Percentiles rank a stretch among this genome's conserved stretches.
Conservation (phyloP, 352 stramenopile species). For the Phytophthora sp. region DNA sequence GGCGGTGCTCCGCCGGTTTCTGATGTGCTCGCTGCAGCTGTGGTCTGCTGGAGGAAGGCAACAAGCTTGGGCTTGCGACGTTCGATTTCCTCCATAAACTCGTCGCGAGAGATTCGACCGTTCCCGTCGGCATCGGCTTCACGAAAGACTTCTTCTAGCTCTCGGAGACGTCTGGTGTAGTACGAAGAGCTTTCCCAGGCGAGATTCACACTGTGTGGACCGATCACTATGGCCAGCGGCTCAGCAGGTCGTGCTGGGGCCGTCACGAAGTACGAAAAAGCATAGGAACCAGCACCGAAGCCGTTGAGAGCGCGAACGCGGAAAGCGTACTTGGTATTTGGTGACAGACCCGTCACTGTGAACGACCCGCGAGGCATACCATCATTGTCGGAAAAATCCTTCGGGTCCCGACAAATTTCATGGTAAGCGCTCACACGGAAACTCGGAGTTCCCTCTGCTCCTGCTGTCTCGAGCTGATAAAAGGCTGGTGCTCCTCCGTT, state of each 20-base stretch:
- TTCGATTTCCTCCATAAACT: conserved; percentile 88
- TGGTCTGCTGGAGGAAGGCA: conserved; percentile 78
- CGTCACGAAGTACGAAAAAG: conserved; percentile 88
- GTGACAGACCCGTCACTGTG: conserved; percentile 61
- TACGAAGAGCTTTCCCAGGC: conserved; percentile 79
- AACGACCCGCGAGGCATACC: conserved; percentile 82
- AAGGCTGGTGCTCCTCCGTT: conserved; percentile 79
- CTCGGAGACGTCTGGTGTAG: conserved; percentile 65
- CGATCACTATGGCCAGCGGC: conserved; percentile 69
- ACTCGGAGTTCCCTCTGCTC: conserved; percentile 67
- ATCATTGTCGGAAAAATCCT: conserved; percentile 82
- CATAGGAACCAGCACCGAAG: conserved; percentile 88
- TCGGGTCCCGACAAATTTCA: conserved; percentile 90
- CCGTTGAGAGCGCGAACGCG: conserved; percentile 90
- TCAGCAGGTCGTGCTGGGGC: conserved; percentile 66
- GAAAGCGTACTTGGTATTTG: conserved; percentile 92
- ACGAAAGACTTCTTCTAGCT: conserved; percentile 85
- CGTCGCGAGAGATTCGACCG: conserved; percentile 78
- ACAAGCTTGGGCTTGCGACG: conserved; percentile 75
- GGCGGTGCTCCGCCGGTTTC: conserved; percentile 6
- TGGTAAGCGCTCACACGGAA: conserved; percentile 76
- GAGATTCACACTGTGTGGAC: conserved; percentile 75
- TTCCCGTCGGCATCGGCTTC: conserved; percentile 78
- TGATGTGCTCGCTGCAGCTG: background rate
- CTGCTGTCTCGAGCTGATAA: conserved; percentile 82